Base-by-base conservation (phyloP, 257 asterid species). In the Capsicum rhomboideum region DNA sequence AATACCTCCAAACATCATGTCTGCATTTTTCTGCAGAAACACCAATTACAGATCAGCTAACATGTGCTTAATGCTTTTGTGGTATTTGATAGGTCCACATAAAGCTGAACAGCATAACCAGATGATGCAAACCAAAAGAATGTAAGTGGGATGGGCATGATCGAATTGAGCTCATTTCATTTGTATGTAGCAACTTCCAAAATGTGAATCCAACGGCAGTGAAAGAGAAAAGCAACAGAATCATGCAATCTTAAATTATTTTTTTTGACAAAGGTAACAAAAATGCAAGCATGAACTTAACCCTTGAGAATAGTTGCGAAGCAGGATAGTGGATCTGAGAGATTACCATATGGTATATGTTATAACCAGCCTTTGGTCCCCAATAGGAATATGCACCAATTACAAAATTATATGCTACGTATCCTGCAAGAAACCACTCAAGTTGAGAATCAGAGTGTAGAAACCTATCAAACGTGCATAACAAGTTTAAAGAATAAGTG, bases 301-400 rank as follows among this genome's bases (percentile, higher is more conserved):
- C 20, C 49, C 23, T 69, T 82, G 49, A 49, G 44, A 74, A 49
- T 26, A 75, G 42, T 26, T 49, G 26, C 50, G 63, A 75, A 26
- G 80, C 16, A 9, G 80, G 56, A 72, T 72, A 29, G 49, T 8
- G 20, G 37, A 77, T 67, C 7, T 23, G 26, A 86, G 75, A 82
- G 82, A 90, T 90, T 90, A 95, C 99, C 99, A 97, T 93, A 83
- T 92, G 95, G 86, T 95, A 97, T 86, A 97, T 95, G 88, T 84
- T 90, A 90, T 93, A 93, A 82, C 99, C 99, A 21, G 99, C 99
- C 93, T 95, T 97, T 31, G 99, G 99, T 72, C 99, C 99, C 99
- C 99, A 97, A 78, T 97, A 97, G 61, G 99, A 97, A 87, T 97
- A 97, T 83, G 99, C 93, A 46, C 99, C 99, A 75, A 97, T 92